These are phyloP conservation scores for Dorcoceras hygrometricum DNA, from an alignment of 257 asterid genomes.

Conservation along the genomic window DNA sequence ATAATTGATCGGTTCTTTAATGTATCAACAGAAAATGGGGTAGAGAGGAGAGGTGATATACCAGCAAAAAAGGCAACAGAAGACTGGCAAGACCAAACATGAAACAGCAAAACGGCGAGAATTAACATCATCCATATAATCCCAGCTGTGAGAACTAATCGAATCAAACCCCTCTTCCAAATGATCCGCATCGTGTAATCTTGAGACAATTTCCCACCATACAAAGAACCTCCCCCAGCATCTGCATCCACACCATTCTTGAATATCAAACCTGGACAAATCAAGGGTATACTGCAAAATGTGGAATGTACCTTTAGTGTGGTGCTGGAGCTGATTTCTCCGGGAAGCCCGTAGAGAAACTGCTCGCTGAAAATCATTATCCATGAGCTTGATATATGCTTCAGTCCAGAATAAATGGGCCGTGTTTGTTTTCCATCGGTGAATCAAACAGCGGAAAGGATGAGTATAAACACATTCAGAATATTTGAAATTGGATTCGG, in stretches of 20 bases:
- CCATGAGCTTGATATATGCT: too few relatives aligned
- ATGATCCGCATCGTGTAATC: constrained; percentile 19
- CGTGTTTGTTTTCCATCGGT: neutral
- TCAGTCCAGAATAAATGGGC: too few relatives aligned
- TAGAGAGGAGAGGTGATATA: neutral
- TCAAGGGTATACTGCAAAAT: neutral
- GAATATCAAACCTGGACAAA: neutral
- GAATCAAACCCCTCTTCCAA: constrained; percentile 25
- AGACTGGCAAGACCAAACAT: constrained; percentile 26
- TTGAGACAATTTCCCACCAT: constrained; percentile 9
- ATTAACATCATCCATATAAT: constrained; percentile 22
- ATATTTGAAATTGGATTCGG: neutral
- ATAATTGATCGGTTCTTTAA: neutral
- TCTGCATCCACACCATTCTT: constrained; percentile 7
- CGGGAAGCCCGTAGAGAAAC: too few relatives aligned
- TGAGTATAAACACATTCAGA: neutral
- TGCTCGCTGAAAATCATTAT: too few relatives aligned
- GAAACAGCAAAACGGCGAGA: constrained; percentile 19
- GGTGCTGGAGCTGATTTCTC: neutral
- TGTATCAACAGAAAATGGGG: neutral
- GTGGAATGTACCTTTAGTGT: neutral
- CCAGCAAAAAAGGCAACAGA: constrained; percentile 21
- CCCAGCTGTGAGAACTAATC: constrained; percentile 22
- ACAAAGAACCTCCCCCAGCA: neutral
- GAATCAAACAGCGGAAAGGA: neutral